Evolutionary conservation across 169 alveolate species (phyloP), one percentile per base, ranked within the genome.

Genomic region (Eimeria necatrix): DNA sequence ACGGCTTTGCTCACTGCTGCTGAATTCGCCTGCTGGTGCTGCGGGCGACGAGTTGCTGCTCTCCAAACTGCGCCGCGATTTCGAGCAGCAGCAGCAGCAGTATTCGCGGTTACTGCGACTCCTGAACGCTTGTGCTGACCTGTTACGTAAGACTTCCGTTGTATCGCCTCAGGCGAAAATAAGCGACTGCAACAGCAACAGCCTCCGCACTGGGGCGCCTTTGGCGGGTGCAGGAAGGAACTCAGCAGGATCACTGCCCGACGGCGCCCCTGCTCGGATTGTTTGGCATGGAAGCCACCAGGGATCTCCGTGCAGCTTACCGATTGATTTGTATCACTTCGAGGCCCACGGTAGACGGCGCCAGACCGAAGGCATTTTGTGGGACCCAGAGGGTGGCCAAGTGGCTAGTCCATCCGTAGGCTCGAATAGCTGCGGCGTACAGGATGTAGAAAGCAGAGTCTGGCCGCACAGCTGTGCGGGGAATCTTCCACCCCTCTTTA

Each of bases 71-170:
- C 88, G 88, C 51, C 88, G 88, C 24, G 88, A 80, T 59, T 80
- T 80, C 49, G 71, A 22, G 71, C 88, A 80, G 88, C 88, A 80
- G 88, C 88, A 80, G 68, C 88, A 80, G 18, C 68, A 80, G 68
- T 80, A 80, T 64, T 51, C 88, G 22, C 88, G 88, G 49, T 64
- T 80, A 7, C 22, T 80, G 51, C 88, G 70, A 46, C 70, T 80
- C 22, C 41, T 80, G 24, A 48, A 16, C 9, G 41, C 88, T 22
- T 20, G 46, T 7, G 49, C 88, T 5, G 88, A 51, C 4, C 51
- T 49, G 48, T 64, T 80, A 14, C 52, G 22, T n/a, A 64, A 80
- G 48, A 32, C 46, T 51, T 49, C 68, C 88, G 71, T 22, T 7
- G 48, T 22, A 64, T 16, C 26, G 49, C 41, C 4, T 10, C 88